Conservation (phyloP, 2,329 filamentous ascomycete species). For the Parastagonospora nodorum region DNA sequence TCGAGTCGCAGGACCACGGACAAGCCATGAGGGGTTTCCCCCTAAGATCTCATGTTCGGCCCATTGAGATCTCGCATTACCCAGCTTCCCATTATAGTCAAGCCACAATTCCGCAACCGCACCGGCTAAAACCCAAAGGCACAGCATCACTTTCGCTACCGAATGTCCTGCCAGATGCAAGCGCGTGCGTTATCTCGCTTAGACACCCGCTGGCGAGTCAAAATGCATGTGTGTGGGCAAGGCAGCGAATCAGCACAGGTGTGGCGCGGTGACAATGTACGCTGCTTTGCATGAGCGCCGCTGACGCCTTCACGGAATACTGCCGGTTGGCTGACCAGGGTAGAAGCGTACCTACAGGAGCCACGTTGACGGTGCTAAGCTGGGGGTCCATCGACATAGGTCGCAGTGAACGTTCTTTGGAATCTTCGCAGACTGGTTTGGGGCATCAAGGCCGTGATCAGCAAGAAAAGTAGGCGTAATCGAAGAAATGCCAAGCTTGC, state of each 20-base stretch:
- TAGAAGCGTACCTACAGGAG: constrained; percentile 22
- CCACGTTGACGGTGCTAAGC: constrained; percentile 18
- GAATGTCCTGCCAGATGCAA: background rate
- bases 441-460: background rate
- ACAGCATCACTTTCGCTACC: background rate
- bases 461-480: background rate
- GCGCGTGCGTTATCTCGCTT: constrained; percentile 1
- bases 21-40: no score
- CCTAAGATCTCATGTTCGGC: no score
- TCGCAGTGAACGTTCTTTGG: no score
- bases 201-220: background rate
- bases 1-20: no score
- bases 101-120: background rate
- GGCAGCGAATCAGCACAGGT: constrained; percentile 1
- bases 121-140: background rate
- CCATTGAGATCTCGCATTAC: no score
- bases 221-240: constrained; percentile 1
- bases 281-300: constrained; percentile 8
- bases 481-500: background rate
- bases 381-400: background rate
- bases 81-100: no score
- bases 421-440: background rate
- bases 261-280: constrained; percentile 1
- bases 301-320: constrained; percentile 32
- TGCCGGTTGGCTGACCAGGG: constrained; percentile 32